These are phyloP conservation scores for Ambrosia trifida DNA, from an alignment of 129 eudicot genomes.

Conservation along the genomic window DNA sequence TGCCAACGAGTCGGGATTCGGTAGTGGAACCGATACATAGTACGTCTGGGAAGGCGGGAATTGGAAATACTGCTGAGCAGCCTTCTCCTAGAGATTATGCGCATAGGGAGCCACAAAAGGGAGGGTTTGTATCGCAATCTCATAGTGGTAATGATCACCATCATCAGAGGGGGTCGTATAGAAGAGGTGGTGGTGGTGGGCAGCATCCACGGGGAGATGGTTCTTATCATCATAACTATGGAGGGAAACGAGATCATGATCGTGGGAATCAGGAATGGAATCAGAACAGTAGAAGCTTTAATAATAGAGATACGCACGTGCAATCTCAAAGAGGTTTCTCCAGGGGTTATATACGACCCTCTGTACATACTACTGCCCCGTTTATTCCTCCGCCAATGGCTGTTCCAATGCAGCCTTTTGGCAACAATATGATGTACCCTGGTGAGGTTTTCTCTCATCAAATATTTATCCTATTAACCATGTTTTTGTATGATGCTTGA, in stretches of 20 bases:
- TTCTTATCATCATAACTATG: slow-evolving; percentile 55
- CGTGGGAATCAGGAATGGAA: slow-evolving; percentile 85
- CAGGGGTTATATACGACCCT: slow-evolving; percentile 56
- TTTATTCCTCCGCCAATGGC: slow-evolving; percentile 51
- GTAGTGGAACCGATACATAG: slow-evolving; percentile 34
- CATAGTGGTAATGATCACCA: slow-evolving; percentile 55
- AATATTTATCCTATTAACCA: slow-evolving; percentile 11
- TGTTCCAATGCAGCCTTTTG: slow-evolving; percentile 55
- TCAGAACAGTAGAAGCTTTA: slow-evolving; percentile 50
- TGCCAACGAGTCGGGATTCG: slow-evolving; percentile 34
- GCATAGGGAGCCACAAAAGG: slow-evolving; percentile 59
- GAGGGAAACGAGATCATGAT: slow-evolving; percentile 77
- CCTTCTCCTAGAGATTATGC: slow-evolving; percentile 45
- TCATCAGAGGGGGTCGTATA: slow-evolving; percentile 54
- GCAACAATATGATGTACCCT: slow-evolving; percentile 60
- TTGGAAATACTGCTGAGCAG: slow-evolving; percentile 41
- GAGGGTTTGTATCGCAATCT: slow-evolving; percentile 52
- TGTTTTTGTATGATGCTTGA: slow-evolving; percentile 23
- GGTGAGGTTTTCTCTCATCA: slow-evolving; percentile 44
- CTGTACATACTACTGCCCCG: slow-evolving; percentile 49
- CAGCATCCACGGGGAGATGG: slow-evolving; percentile 30
- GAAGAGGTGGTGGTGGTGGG: slow-evolving; percentile 55
- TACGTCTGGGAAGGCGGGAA: slow-evolving; percentile 36
- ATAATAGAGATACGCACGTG: slow-evolving; percentile 56
- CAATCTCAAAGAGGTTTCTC: slow-evolving; percentile 56